A percentile compares a stretch with the other conserved stretches of the same genome.
phyloP scores from a whole-genome alignment of 495 filamentous ascomycete genomes.

The Hypoxylon rickii region DNA sequence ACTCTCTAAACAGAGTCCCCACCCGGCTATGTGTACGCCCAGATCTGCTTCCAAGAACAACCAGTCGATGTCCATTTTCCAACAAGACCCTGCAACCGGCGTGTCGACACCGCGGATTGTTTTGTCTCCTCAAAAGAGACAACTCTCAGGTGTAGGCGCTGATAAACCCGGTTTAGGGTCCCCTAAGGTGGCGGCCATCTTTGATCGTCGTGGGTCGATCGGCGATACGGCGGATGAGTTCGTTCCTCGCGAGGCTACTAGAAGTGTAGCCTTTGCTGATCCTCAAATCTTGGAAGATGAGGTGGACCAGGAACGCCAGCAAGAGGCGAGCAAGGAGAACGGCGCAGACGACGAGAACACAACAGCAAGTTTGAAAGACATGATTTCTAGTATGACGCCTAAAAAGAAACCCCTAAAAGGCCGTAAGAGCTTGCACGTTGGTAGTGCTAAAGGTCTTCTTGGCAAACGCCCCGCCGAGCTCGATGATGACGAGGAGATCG shows the following conservation, averaged over 20 bases:
- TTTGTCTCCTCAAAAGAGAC: conserved; percentile 63
- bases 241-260: conserved; percentile 47
- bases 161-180: conserved; percentile 79
- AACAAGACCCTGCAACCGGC: conserved; percentile 60
- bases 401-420: conserved; percentile 70
- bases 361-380: conserved; percentile 67
- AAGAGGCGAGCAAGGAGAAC: conserved; percentile 65
- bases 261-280: conserved; percentile 67
- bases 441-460: conserved; percentile 72
- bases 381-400: conserved; percentile 77
- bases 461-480: conserved; percentile 76
- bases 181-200: conserved; percentile 71
- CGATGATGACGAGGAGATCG: conserved; percentile 70
- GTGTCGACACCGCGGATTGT: conserved; percentile 65
- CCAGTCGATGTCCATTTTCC: conserved; percentile 56
- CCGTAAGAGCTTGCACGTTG: conserved; percentile 77
- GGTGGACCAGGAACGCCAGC: conserved; percentile 67
- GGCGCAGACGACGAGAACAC: conserved; percentile 59
- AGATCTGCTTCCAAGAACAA: conserved; percentile 30
- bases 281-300: conserved; percentile 69
- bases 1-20: conserved; percentile 2
- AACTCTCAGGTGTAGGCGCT: conserved; percentile 74
- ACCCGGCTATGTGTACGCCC: conserved; percentile 16
- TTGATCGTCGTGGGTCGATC: conserved; percentile 74
- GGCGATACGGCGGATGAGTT: conserved; percentile 68